Base-by-base conservation (phyloP, 139 green algal species). In the Haematococcus sp. region DNA sequence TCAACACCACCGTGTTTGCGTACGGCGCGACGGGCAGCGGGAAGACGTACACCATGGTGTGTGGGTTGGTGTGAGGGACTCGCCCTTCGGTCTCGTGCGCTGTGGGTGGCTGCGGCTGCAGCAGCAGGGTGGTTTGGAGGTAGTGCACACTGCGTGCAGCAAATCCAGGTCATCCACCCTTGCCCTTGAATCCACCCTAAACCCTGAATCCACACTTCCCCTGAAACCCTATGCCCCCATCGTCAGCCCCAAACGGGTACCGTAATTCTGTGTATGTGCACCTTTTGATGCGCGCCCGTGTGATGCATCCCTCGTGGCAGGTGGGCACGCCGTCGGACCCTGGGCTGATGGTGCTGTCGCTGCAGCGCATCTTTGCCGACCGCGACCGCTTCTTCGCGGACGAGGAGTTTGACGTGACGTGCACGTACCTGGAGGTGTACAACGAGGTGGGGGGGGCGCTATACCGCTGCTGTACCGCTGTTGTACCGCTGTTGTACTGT, bases 1-100 rank as follows among this genome's bases (percentile, higher is more conserved):
- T 91, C 44, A 95, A 95, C 79, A 88, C 83, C 43, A 95, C 91
- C 1, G 88, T 97, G 17, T 94, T 91, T 84, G 84, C 84, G 15
- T 93, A 91, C 64, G 86, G 88, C 5, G 84, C 86, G 3, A 93
- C 88, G 5, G 87, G 84, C 22, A 80, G 52, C 1, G 83, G 83
- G 13, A 67, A 73, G 43, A 71, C 64, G 22, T 71, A 71, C 64
- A 71, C 64, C 64, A 71, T 71, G 64, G 63, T 69, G 20, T 60
- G 52, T 60, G 52, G 52, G 52, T 60, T 40, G 58, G 58, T 65
- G 25, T 35, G 58, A 35, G 58, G 40, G 68, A 35, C 59, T 73
- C 7, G 27, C 5, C 5, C 17, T 13, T 7, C 7, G n/a, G 59
- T 17, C 34, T 4, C 4, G 13, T 35, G 4, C 5, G 16, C 17